A percentile compares a stretch with the other conserved stretches of the same genome.
phyloP scores from a whole-genome alignment of 2,329 filamentous ascomycete species.

The Cryphonectria naterciae region DNA sequence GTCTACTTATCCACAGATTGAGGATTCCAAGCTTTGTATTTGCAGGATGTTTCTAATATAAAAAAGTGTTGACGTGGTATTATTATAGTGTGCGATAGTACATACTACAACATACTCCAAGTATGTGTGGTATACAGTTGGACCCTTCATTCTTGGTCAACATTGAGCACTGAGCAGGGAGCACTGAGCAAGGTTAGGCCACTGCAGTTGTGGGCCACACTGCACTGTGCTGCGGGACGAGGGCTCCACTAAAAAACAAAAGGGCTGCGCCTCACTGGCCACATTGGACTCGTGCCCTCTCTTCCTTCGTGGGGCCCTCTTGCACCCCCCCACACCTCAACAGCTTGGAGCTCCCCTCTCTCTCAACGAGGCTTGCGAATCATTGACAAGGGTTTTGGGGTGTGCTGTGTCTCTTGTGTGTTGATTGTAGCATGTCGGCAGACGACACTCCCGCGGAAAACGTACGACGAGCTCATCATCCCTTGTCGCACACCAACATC shows the following conservation, averaged over 20 bases:
- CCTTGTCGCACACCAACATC: conserved; percentile 5
- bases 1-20: neutral
- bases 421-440: conserved; percentile 11
- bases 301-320: neutral
- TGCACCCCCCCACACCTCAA: neutral
- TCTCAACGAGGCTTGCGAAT: neutral
- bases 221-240: neutral
- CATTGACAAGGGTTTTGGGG: neutral
- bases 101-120: no score
- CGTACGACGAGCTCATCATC: conserved; percentile 2
- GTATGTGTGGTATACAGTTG: no score
- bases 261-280: neutral
- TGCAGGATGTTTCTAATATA: no score
- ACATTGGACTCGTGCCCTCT: no score
- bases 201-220: neutral
- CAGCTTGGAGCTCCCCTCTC: neutral
- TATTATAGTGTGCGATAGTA: no score
- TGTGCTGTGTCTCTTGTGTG: neutral
- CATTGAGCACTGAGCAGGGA: no score
- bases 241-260: neutral
- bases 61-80: no score
- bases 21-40: neutral
- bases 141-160: no score
- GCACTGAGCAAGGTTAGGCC: no score
- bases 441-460: neutral